Evolutionary conservation across 805 yeast species (phyloP).

Genomic region (Hanseniaspora pseudoguilliermondii): DNA sequence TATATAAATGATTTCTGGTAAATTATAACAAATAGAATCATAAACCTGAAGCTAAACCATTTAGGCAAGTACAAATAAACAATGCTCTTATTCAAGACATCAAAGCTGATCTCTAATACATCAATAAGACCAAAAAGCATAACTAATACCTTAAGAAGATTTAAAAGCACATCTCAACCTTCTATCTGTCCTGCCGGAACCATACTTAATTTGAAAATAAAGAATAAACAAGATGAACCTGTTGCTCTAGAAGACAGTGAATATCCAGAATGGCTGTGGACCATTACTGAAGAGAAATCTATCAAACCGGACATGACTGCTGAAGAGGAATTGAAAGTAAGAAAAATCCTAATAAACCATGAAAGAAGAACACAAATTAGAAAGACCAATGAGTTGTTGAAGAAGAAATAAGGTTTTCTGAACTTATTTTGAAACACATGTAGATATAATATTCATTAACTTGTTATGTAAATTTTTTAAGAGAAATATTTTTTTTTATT

Average conservation of each 20-base stretch:
- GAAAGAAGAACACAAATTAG: conserved; percentile 2
- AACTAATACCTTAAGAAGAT: not conserved
- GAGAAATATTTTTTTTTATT: too few relatives aligned
- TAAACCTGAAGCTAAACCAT: not conserved
- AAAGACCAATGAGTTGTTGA: not conserved
- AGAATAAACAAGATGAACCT: conserved; percentile 73
- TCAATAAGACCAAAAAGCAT: not conserved
- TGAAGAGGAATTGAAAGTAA: conserved; percentile 48
- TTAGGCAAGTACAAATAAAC: not conserved
- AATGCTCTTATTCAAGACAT: not conserved
- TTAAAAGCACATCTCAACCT: conserved; percentile 7
- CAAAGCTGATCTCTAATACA: not conserved
- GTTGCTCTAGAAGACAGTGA: conserved; percentile 77
- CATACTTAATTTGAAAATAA: conserved; percentile 53
- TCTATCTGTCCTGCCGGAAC: conserved; percentile 64
- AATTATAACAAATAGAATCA: not conserved
- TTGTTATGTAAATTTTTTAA: too few relatives aligned
- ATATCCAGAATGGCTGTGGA: conserved; percentile 95
- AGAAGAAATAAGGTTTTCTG: not conserved
- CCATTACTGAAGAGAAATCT: conserved; percentile 54
- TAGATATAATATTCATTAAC: not conserved
- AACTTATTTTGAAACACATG: not conserved
- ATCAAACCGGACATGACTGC: conserved; percentile 46
- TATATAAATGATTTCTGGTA: not conserved
- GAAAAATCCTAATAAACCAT: conserved; percentile 39